Evolutionary conservation across 805 yeast species (phyloP).

Genomic region (Cyberlindnera maclurae): DNA sequence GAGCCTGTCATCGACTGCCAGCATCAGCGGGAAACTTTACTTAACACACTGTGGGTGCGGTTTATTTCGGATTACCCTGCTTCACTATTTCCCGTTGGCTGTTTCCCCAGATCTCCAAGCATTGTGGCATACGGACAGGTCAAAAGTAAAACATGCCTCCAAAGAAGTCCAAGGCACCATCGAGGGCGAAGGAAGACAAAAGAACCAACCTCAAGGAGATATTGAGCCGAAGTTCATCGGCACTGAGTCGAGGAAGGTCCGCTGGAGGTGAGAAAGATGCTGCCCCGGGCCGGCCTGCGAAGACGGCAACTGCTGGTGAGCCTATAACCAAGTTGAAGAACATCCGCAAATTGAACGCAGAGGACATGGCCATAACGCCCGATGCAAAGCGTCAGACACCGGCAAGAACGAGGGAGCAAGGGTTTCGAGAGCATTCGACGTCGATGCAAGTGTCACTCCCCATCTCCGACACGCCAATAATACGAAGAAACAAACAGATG

Average conservation of each 20-base stretch:
- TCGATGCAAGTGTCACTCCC: conserved; percentile 26
- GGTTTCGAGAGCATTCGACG: conserved; percentile 20
- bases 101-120: too few species aligned
- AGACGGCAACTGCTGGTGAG: too few species aligned
- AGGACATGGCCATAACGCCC: conserved; percentile 20
- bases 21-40: not conserved
- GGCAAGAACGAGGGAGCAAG: conserved; percentile 3
- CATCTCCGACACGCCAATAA: conserved; percentile 31
- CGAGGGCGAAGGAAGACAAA: conserved; percentile 9
- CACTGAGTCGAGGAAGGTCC: conserved; percentile 3
- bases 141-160: conserved; percentile 2
- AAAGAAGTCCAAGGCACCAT: not conserved
- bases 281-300: conserved; percentile 9
- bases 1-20: not conserved
- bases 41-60: too few species aligned
- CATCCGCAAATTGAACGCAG: conserved; percentile 6
- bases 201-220: conserved; percentile 20
- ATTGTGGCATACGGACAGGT: too few species aligned
- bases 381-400: conserved; percentile 11
- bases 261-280: conserved; percentile 14
- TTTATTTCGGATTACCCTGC: too few species aligned
- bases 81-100: too few species aligned
- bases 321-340: conserved; percentile 2
- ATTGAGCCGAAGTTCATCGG: conserved; percentile 15
- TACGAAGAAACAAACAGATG: conserved; percentile 28